These are phyloP conservation scores for Exserohilum turcica DNA, from an alignment of 2,329 filamentous ascomycete species.

Conservation along the genomic window DNA sequence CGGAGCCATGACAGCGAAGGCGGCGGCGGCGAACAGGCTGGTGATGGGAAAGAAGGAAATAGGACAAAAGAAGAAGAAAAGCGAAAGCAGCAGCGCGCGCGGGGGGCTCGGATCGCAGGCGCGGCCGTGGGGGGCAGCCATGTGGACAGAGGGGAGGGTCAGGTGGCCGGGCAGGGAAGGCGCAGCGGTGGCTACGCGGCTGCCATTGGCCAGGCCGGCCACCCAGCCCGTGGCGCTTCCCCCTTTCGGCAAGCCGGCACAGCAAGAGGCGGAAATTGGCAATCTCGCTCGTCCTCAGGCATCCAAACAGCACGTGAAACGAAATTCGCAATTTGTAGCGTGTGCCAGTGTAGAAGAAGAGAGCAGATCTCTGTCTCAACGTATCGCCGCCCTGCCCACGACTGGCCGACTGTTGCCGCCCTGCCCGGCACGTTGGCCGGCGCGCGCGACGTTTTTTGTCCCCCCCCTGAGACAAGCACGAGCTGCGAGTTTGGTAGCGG, in stretches of 20 bases:
- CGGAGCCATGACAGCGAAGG: slow-evolving; percentile 6
- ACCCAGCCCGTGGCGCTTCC: slow-evolving; percentile 5
- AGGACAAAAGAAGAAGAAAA: slow-evolving; percentile 8
- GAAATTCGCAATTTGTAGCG: slow-evolving; percentile 20
- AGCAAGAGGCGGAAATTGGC: slow-evolving; percentile 15
- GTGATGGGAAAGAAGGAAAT: background rate
- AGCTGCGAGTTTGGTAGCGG: slow-evolving; percentile 7
- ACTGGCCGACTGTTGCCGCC: background rate
- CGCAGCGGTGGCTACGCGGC: slow-evolving; percentile 10
- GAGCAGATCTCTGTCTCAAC: background rate
- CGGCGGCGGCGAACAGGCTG: background rate
- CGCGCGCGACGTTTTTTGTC: background rate
- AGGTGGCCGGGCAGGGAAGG: slow-evolving; percentile 12
- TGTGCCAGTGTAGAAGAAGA: slow-evolving; percentile 8
- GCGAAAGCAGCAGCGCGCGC: slow-evolving; percentile 1
- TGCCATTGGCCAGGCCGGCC: slow-evolving; percentile 11
- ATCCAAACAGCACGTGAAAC: slow-evolving; percentile 17
- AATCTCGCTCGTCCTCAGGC: slow-evolving; percentile 14
- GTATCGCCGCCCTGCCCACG: slow-evolving; percentile 1
- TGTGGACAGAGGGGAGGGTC: slow-evolving; percentile 3
- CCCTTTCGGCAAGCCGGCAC: slow-evolving; percentile 1
- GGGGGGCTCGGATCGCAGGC: slow-evolving; percentile 11
- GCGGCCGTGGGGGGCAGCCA: slow-evolving; percentile 1
- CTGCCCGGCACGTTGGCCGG: background rate
- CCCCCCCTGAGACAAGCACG: background rate